Evolutionary conservation across 164 flowering plant genomes (phyloP).

Genomic region (Nymphaea colorata): DNA sequence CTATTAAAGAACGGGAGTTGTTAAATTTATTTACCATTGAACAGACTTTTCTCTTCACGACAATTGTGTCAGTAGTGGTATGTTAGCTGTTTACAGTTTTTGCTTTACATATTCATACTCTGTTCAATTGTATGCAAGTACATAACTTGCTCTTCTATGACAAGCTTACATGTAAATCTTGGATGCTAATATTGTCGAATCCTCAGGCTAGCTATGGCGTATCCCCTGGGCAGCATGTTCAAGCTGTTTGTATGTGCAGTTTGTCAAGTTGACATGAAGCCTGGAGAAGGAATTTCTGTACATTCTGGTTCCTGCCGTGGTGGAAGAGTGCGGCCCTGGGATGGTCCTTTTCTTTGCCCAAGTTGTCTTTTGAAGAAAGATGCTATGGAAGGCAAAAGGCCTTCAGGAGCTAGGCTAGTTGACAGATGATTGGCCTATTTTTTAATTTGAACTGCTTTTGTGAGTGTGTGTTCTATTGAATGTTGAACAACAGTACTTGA

Average conservation of each 20-base stretch:
- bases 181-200: not conserved
- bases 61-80: too few species aligned
- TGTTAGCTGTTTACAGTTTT: too few species aligned
- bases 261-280: constrained; percentile 85
- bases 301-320: constrained; percentile 50
- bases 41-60: too few species aligned
- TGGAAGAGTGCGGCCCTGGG: constrained; percentile 79
- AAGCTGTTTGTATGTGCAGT: constrained; percentile 90
- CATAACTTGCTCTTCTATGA: too few species aligned
- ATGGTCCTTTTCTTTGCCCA: constrained; percentile 91
- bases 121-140: too few species aligned
- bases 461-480: too few species aligned
- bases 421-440: not conserved
- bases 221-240: constrained; percentile 95
- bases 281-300: constrained; percentile 86
- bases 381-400: constrained; percentile 97
- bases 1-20: too few species aligned
- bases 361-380: constrained; percentile 92
- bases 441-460: too few species aligned
- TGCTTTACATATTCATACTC: too few species aligned
- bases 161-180: too few species aligned
- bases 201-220: constrained; percentile 73
- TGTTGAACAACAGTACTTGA: too few species aligned
- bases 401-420: constrained; percentile 35
- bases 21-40: too few species aligned